A percentile compares a stretch with the other conserved stretches of the same genome.
phyloP scores from a whole-genome alignment of 352 stramenopile species.

The Thraustochytrium striatum region DNA sequence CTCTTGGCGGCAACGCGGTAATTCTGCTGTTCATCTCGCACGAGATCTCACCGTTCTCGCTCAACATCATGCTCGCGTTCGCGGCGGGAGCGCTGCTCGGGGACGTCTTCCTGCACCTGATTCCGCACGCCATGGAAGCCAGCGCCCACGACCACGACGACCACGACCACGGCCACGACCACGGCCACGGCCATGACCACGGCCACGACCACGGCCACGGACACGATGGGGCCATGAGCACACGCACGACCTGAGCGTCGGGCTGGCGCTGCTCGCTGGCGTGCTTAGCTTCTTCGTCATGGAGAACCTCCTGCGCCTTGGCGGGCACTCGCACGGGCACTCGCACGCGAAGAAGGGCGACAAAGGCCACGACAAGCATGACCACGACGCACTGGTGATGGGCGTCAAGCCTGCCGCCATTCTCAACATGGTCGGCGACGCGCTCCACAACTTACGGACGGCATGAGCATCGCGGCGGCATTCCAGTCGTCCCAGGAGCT shows the following conservation, averaged over 20 bases:
- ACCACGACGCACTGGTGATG: constrained; percentile 49
- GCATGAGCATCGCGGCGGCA: constrained; percentile 53
- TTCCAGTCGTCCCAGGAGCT: constrained; percentile 58
- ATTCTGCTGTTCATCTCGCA: constrained; percentile 40
- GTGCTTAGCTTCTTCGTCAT: constrained; percentile 59
- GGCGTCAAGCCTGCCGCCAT: constrained; percentile 66
- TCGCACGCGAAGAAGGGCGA: constrained; percentile 55
- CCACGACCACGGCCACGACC: constrained; percentile 36
- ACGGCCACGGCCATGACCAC: constrained; percentile 48
- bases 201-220: constrained; percentile 39
- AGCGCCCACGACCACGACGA: constrained; percentile 54
- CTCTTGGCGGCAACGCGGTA: constrained; percentile 39
- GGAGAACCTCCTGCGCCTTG: constrained; percentile 50
- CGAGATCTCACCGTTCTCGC: constrained; percentile 58
- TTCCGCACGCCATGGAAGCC: constrained; percentile 72
- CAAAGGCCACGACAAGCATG: no score
- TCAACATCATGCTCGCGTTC: constrained; percentile 79
- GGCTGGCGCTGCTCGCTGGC: constrained; percentile 54
- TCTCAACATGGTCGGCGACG: constrained; percentile 81
- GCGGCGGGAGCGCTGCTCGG: constrained; percentile 75
- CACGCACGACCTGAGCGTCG: constrained; percentile 50
- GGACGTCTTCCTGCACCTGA: constrained; percentile 79
- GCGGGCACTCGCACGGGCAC: constrained; percentile 16
- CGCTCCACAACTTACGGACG: constrained; percentile 80
- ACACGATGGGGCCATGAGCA: constrained; percentile 42